Evolutionary conservation across 2,329 filamentous ascomycete species (phyloP), one percentile per base, ranked within the genome.

Genomic region (Curvularia lunata): DNA sequence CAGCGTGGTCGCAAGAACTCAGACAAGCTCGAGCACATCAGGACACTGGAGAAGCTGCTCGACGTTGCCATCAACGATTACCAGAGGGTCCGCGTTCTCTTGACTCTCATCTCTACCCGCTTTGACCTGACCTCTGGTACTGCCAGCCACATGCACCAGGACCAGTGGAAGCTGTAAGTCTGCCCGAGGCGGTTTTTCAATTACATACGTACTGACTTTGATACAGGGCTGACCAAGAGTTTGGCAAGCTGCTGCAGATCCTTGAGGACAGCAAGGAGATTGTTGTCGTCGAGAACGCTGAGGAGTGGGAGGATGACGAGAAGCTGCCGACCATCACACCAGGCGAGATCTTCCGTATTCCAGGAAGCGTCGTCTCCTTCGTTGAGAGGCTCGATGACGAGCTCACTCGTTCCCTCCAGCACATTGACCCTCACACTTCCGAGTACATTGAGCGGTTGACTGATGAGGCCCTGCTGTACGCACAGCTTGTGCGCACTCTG

Each of bases 281-380:
- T 75, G 84, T 98, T 50, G 91, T 99, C 47, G 84, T 95, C 23
- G 95, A 99, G 81, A 88, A 86, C 67, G 95, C 92, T 21, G 95
- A 99, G 76, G 95, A 99, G 80, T 98, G 95, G 95, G 95, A 99
- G 68, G 95, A 99, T 72, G 96, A 99, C 68, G 96, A 99, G 71
- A 98, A 97, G 83, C 85, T 88, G 40, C 95, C 95, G 13, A 84
- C 84, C 30, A 83, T 94, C 66, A 86, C 85, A 56, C 78, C 84
- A 21, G 91, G 87, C 62, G 88, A 97, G 76, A 86, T 94, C 75
- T 91, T 97, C 84, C 93, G 90, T 82, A 86, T 99, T 56, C 91
- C 95, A 19, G 96, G 95, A 74, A 97, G 92, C 82, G 83, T 98
- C 60, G 91, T 97, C 45, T 98, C 95, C 0, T 96, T 94, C 74